Evolutionary conservation across 768 basidiomycete species (phyloP).

Genomic region (Collybiopsis confluens): DNA sequence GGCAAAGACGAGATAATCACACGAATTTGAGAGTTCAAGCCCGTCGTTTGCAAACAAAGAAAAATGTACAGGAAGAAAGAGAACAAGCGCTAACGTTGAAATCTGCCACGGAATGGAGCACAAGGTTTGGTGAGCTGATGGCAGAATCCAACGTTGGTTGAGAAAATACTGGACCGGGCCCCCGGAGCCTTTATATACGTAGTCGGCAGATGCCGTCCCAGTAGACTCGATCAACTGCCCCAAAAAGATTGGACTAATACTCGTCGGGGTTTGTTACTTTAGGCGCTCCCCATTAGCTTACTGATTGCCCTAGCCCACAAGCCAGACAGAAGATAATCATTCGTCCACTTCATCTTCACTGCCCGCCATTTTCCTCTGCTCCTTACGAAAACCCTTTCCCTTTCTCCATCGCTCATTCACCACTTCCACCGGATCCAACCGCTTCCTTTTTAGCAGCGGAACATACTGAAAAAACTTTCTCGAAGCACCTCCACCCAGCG

Average conservation of each 20-base stretch:
- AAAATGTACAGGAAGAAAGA: background rate
- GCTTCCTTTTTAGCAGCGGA: conserved; percentile 60
- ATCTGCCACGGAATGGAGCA: background rate
- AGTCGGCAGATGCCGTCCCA: background rate
- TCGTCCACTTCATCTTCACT: conserved; percentile 8
- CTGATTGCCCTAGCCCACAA: too few relatives aligned
- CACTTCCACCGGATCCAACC: conserved; percentile 67
- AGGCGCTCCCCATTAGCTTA: too few relatives aligned
- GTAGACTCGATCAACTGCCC: background rate
- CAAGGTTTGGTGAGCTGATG: background rate
- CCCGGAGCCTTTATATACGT: background rate
- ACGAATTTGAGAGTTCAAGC: too few relatives aligned
- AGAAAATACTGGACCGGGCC: background rate
- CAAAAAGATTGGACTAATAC: too few relatives aligned
- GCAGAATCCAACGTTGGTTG: conserved; percentile 7
- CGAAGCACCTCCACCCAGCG: conserved; percentile 69
- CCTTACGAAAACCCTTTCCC: conserved; percentile 54
- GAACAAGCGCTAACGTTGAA: background rate
- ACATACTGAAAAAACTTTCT: conserved; percentile 60
- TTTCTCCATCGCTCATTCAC: conserved; percentile 77
- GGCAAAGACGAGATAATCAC: background rate
- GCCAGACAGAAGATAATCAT: too few relatives aligned
- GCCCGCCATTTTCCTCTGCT: conserved; percentile 28
- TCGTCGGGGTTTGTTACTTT: too few relatives aligned
- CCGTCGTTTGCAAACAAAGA: too few relatives aligned